Evolutionary conservation across 2,329 filamentous ascomycete genomes (phyloP).

Genomic region (Aciculosporium take): DNA sequence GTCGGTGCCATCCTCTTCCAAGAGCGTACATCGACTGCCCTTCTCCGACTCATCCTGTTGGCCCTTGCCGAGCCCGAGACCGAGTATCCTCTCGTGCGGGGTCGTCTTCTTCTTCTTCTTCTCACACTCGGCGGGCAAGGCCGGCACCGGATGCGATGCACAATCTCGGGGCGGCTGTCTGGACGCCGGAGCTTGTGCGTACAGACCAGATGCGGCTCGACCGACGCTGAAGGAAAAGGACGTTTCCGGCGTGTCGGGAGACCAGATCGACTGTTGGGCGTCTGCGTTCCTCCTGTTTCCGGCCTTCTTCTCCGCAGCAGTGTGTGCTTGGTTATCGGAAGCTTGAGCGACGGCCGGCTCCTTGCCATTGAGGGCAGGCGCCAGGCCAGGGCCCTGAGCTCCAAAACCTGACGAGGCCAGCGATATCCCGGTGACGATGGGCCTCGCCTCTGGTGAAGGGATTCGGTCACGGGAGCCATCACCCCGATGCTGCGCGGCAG

Average conservation of each 20-base stretch:
- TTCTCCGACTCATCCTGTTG: slow-evolving; percentile 34
- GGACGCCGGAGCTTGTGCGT: slow-evolving; percentile 38
- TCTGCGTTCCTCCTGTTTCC: background rate
- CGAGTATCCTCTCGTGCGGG: slow-evolving; percentile 20
- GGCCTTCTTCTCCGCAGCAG: background rate
- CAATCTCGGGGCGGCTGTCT: slow-evolving; percentile 16
- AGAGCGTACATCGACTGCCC: slow-evolving; percentile 49
- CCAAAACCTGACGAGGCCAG: slow-evolving; percentile 34
- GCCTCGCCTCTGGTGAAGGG: slow-evolving; percentile 54
- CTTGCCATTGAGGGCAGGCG: slow-evolving; percentile 30
- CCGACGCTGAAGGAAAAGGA: slow-evolving; percentile 25
- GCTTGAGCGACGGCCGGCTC: slow-evolving; percentile 11
- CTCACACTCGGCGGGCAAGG: slow-evolving; percentile 33
- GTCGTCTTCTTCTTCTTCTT: slow-evolving; percentile 21
- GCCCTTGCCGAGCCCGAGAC: slow-evolving; percentile 17
- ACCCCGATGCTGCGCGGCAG: slow-evolving; percentile 15
- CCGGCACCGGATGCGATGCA: slow-evolving; percentile 49
- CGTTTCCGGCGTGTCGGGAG: slow-evolving; percentile 44
- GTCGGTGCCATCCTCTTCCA: slow-evolving; percentile 51
- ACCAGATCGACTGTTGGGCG: slow-evolving; percentile 37
- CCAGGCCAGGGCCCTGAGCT: slow-evolving; percentile 28
- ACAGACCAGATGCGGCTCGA: slow-evolving; percentile 43
- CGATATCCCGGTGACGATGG: slow-evolving; percentile 58
- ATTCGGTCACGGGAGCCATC: slow-evolving; percentile 23
- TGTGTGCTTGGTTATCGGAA: background rate